Conservation (phyloP, 2,329 filamentous ascomycete genomes). For the Chrysoporthe deuterocubensis region DNA sequence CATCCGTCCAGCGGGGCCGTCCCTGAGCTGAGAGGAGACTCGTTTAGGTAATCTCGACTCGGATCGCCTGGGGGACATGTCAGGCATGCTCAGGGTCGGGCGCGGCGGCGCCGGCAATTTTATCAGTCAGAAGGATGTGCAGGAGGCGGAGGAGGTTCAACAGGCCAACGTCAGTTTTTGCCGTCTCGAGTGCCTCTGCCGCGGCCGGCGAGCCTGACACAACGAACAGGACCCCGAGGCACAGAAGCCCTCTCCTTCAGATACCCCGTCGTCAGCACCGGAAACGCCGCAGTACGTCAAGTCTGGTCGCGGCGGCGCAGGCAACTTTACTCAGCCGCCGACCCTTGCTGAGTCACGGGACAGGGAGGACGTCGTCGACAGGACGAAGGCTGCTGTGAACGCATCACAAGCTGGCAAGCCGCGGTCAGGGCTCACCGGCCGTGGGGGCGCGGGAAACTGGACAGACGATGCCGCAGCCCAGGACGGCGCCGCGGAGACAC, state of each 20-base stretch:
- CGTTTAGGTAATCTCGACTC: constrained; percentile 30
- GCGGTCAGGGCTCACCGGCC: constrained; percentile 43
- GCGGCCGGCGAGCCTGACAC: background rate
- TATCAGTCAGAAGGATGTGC: constrained; percentile 55
- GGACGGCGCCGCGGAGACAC: constrained; percentile 36
- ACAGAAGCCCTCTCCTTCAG: constrained; percentile 32
- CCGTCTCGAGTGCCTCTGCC: background rate
- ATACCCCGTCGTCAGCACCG: constrained; percentile 8
- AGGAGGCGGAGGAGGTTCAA: constrained; percentile 45
- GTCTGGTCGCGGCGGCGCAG: constrained; percentile 64
- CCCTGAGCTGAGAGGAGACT: constrained; percentile 21
- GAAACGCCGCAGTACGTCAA: constrained; percentile 42
- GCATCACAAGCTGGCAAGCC: constrained; percentile 35
- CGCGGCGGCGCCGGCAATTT: constrained; percentile 70
- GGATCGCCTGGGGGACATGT: constrained; percentile 32
- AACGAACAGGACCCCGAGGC: constrained; percentile 45
- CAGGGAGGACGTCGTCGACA: constrained; percentile 41
- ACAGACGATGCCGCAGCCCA: constrained; percentile 34
- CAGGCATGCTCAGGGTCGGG: constrained; percentile 56
- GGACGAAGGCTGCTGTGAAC: constrained; percentile 40
- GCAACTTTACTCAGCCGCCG: constrained; percentile 57
- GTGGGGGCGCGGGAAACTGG: constrained; percentile 65
- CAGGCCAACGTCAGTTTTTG: constrained; percentile 24
- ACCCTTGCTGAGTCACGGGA: constrained; percentile 39
- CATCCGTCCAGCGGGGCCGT: background rate